Evolutionary conservation across 305 asterid species (phyloP).

Genomic region (Fraxinus latifolia): DNA sequence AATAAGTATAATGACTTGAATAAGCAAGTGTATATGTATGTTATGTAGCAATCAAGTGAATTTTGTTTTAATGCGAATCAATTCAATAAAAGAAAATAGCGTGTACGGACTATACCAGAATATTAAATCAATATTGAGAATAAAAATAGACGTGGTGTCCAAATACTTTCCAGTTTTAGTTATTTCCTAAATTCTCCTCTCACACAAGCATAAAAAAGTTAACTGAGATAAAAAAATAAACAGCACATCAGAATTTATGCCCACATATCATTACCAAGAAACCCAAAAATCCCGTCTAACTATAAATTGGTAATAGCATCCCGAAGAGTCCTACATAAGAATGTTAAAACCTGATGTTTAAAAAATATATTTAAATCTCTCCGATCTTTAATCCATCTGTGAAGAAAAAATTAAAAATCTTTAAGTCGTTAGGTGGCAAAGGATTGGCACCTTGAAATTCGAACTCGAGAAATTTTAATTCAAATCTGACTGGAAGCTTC

Average conservation of each 20-base stretch:
- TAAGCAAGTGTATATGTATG: neutral
- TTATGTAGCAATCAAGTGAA: neutral
- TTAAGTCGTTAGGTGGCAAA: neutral
- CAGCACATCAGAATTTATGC: neutral
- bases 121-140: neutral
- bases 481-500: neutral
- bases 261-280: neutral
- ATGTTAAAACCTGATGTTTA: neutral
- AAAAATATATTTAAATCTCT: neutral
- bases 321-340: neutral
- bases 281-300: neutral
- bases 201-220: neutral
- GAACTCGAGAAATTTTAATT: neutral
- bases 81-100: neutral
- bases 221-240: neutral
- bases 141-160: neutral
- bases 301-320: neutral
- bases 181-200: neutral
- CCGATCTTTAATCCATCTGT: neutral
- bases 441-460: neutral
- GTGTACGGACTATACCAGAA: neutral
- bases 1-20: neutral
- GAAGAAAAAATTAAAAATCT: neutral
- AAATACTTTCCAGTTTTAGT: neutral
- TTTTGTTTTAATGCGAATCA: neutral